These are phyloP conservation scores for Colletotrichum lini DNA, from an alignment of 2,329 filamentous ascomycete genomes.

Conservation along the genomic window DNA sequence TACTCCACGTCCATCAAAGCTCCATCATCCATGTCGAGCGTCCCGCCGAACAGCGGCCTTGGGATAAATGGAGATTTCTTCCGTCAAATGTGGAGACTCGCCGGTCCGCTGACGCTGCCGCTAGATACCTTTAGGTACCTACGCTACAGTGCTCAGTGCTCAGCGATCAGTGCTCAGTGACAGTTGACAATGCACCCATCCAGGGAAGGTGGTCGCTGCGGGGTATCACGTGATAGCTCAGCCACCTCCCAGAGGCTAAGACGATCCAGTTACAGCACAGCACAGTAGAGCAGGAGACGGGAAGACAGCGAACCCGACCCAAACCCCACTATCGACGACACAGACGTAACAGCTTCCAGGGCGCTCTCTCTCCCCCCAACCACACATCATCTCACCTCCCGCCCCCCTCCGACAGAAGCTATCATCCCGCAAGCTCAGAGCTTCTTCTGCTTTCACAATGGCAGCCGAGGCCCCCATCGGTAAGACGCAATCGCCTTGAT, in stretches of 20 bases:
- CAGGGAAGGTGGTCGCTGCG: slow-evolving; percentile 43
- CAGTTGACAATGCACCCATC: not conserved
- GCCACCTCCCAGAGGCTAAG: slow-evolving; percentile 32
- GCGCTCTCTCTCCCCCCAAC: slow-evolving; percentile 35
- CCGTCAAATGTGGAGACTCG: slow-evolving; percentile 4
- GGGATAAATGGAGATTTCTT: slow-evolving; percentile 1
- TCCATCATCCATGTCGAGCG: slow-evolving; percentile 4
- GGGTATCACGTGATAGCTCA: slow-evolving; percentile 56
- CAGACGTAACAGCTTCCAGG: slow-evolving; percentile 43
- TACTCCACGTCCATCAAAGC: slow-evolving; percentile 15
- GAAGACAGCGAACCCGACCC: slow-evolving; percentile 31
- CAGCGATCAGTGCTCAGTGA: slow-evolving; percentile 5
- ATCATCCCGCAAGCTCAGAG: slow-evolving; percentile 26
- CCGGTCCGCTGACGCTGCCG: slow-evolving; percentile 9
- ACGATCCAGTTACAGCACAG: slow-evolving; percentile 36
- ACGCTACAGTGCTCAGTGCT: too few species aligned
- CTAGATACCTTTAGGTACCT: not conserved
- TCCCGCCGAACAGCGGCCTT: slow-evolving; percentile 11
- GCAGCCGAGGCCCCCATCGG: slow-evolving; percentile 70
- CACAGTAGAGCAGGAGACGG: slow-evolving; percentile 23
- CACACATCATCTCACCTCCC: slow-evolving; percentile 28
- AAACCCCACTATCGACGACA: slow-evolving; percentile 43
- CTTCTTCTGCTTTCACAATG: slow-evolving; percentile 56
- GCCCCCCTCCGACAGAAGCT: slow-evolving; percentile 50
- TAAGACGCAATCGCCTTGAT: slow-evolving; percentile 51